Base-by-base conservation (phyloP, 768 basidiomycete species). In the Trametes sanguinea region DNA sequence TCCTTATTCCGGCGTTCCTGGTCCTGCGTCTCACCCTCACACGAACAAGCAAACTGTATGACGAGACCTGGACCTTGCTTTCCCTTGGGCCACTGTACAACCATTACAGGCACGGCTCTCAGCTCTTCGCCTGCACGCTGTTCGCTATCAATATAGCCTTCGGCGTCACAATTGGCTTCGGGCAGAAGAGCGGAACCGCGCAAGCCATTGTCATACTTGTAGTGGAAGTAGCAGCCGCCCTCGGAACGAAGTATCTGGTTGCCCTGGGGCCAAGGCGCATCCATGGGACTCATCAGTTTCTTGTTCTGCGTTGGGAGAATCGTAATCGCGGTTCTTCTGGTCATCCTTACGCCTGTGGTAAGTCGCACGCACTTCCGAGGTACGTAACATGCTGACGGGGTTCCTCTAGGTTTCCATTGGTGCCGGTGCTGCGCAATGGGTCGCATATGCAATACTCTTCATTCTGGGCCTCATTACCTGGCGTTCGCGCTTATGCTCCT, bases 271-370 rank as follows among this genome's bases (percentile, higher is more conserved):
- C 90, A 90, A 55, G 94, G 96, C 1, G 94, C 96, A 2, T 92
- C 94, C 63, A 98, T 98, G 97, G 96, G 95, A 13, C 80, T 95
- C 39, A 88, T 96, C 61, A 94, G 92, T 72, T 98, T 98, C 79
- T 77, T 97, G 69, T 89, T 96, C 68, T 94, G 93, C 61, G 91
- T 96, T 4, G 87, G 91, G 22, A 82, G 96, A 65, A 95, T 97
- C 68, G 87, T 95, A 30, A 84, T 94, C 27, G 90, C 92, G 2
- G 94, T 98, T 13, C 75, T 99, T 37, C 79, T 98, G 48, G 90
- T 99, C 67, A 92, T 98, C 65, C 76, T 99, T 52, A 89, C 90
- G 14, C 92, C 94, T 30, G 85, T 89, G 63, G 96, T 98, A 74
- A 74, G 92, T 78, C 72, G 42, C 52, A 55, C 62, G 54, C 35